Conservation (phyloP, 1,284 basidiomycete species). For the Tilletia indica region DNA sequence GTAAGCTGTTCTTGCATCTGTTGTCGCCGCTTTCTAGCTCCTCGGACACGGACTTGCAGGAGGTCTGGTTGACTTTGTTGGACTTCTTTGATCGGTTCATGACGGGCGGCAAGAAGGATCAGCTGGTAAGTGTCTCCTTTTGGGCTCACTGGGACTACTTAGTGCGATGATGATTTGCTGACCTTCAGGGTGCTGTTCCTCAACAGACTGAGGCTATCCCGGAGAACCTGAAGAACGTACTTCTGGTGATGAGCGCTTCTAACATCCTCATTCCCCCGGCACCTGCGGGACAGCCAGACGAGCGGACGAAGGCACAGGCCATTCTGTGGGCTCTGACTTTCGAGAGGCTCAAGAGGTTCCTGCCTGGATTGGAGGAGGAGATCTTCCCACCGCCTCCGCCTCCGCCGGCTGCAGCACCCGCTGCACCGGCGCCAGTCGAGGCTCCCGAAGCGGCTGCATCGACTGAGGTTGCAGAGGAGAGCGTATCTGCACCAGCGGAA, state of each 20-base stretch:
- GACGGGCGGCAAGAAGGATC: constrained; percentile 77
- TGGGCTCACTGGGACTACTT: no score
- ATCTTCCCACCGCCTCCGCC: constrained; percentile 25
- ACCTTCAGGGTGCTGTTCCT: no score
- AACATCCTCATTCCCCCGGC: constrained; percentile 73
- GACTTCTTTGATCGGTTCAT: constrained; percentile 87
- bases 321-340: constrained; percentile 36
- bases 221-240: constrained; percentile 93
- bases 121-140: constrained; percentile 67
- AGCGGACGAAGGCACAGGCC: constrained; percentile 23
- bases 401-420: neutral
- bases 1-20: constrained; percentile 93
- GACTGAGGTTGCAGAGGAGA: no score
- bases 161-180: no score
- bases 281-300: constrained; percentile 61
- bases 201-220: constrained; percentile 83
- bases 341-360: constrained; percentile 37
- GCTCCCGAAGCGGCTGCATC: neutral
- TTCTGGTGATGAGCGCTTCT: constrained; percentile 91
- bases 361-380: constrained; percentile 44
- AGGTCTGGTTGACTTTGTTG: constrained; percentile 86
- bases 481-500: no score
- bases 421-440: neutral
- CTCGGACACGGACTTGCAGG: constrained; percentile 65
- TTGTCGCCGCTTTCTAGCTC: constrained; percentile 72